These are phyloP conservation scores for Sporothrix pseudoabietina DNA, from an alignment of 2,329 filamentous ascomycete species.

Conservation along the genomic window DNA sequence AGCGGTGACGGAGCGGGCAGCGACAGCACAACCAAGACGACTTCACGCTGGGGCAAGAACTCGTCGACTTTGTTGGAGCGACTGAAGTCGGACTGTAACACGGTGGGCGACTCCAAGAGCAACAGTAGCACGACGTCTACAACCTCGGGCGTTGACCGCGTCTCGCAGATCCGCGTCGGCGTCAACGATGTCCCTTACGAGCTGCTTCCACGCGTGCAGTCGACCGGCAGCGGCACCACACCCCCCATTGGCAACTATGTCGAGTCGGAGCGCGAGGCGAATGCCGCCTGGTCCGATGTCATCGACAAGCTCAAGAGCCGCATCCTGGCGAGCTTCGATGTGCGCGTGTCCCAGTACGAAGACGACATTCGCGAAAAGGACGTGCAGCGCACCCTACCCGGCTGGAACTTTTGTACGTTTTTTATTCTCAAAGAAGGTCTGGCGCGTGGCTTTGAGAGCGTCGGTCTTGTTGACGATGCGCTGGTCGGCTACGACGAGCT, in stretches of 20 bases:
- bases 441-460: constrained; percentile 91
- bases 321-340: constrained; percentile 87
- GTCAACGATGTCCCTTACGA: constrained; percentile 70
- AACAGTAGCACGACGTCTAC: constrained; percentile 71
- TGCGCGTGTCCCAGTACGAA: constrained; percentile 89
- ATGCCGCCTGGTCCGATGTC: constrained; percentile 80
- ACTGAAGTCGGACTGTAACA: constrained; percentile 85
- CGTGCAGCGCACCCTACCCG: constrained; percentile 79
- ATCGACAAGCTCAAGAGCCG: constrained; percentile 82
- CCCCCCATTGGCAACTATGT: constrained; percentile 51
- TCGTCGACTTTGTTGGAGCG: constrained; percentile 78
- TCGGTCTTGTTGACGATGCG: constrained; percentile 93
- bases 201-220: constrained; percentile 53
- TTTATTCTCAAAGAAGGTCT: constrained; percentile 97
- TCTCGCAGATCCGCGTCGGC: constrained; percentile 82
- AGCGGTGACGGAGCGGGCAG: constrained; percentile 53
- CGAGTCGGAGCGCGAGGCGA: constrained; percentile 75
- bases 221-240: constrained; percentile 60
- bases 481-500: constrained; percentile 94
- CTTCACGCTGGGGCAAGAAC: constrained; percentile 50
- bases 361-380: constrained; percentile 96
- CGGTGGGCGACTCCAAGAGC: constrained; percentile 45
- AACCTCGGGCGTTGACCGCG: constrained; percentile 73
- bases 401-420: constrained; percentile 99
- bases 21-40: constrained; percentile 49